A percentile compares a stretch with the other conserved stretches of the same genome.
phyloP scores from a whole-genome alignment of 1,284 basidiomycete genomes.

The Sanghuangporus sanghuang region DNA sequence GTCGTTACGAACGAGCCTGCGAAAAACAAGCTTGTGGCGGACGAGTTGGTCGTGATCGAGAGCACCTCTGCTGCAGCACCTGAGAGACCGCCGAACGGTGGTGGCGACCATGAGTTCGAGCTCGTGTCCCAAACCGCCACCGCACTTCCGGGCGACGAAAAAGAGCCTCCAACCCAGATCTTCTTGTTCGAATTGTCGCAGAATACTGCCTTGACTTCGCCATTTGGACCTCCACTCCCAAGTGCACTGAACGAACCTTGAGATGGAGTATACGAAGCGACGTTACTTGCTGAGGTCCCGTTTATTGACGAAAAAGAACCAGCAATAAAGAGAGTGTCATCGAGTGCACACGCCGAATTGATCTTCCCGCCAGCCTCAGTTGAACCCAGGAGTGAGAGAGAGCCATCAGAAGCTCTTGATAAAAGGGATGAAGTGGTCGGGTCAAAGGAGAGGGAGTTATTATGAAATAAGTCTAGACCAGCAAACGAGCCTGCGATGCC shows the following conservation, averaged over 20 bases:
- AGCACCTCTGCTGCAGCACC: constrained; percentile 66
- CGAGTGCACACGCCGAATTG: constrained; percentile 58
- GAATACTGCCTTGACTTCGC: constrained; percentile 69
- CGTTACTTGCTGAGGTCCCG: constrained; percentile 52
- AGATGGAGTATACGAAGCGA: constrained; percentile 68
- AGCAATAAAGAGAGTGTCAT: constrained; percentile 64
- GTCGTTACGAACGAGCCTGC: constrained; percentile 81
- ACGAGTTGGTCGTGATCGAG: constrained; percentile 73
- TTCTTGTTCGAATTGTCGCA: constrained; percentile 72
- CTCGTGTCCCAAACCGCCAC: constrained; percentile 78
- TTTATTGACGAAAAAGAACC: constrained; percentile 72
- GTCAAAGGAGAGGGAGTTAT: constrained; percentile 55
- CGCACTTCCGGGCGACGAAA: constrained; percentile 64
- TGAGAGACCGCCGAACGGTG: constrained; percentile 80
- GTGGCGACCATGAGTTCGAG: constrained; percentile 62
- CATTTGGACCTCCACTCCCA: constrained; percentile 61
- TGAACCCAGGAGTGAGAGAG: constrained; percentile 57
- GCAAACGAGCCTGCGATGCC: constrained; percentile 83
- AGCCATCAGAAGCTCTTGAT: constrained; percentile 57
- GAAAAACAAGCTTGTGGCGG: constrained; percentile 77
- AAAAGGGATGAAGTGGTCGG: constrained; percentile 65
- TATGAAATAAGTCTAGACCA: constrained; percentile 74
- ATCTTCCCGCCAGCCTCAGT: constrained; percentile 70
- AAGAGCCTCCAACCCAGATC: constrained; percentile 85
- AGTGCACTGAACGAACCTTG: constrained; percentile 55